A percentile compares a stretch with the other conserved stretches of the same genome.
phyloP scores from a whole-genome alignment of 192 early-diverging fungal genomes.

The Lobosporangium transversale region DNA sequence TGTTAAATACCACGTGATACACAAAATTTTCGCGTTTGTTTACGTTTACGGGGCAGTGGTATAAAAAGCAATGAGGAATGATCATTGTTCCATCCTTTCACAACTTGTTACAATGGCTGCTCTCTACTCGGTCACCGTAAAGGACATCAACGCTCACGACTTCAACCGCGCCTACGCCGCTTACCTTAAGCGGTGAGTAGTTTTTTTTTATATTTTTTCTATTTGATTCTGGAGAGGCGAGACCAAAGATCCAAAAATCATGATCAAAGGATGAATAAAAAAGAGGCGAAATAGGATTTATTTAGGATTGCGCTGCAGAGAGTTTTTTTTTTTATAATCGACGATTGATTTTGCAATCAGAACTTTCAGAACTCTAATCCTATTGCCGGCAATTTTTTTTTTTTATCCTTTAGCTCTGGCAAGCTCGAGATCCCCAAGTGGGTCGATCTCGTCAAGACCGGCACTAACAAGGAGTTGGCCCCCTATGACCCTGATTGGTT shows the following conservation, averaged over 20 bases:
- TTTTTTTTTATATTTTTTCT: background rate
- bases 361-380: too few relatives aligned
- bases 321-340: too few relatives aligned
- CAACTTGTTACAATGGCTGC: constrained; percentile 51
- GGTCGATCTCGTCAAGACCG: constrained; percentile 99
- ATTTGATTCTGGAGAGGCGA: background rate
- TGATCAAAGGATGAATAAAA: too few relatives aligned
- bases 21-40: too few relatives aligned
- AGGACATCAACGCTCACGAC: constrained; percentile 95
- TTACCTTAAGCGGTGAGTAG: constrained; percentile 90
- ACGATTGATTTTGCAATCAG: background rate
- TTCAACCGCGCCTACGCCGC: constrained; percentile 99
- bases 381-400: too few relatives aligned
- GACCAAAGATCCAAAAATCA: too few relatives aligned
- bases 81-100: constrained; percentile 44
- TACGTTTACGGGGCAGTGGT: background rate
- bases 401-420: constrained; percentile 83
- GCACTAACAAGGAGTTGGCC: constrained; percentile 94
- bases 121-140: constrained; percentile 81
- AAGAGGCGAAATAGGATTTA: background rate
- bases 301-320: background rate
- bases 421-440: constrained; percentile 99
- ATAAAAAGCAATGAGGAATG: background rate
- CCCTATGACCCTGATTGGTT: constrained; percentile 99
- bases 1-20: too few relatives aligned